Percentiles rank a stretch among this genome's conserved stretches.
phyloP scores from a whole-genome alignment of 108 stramenopile genomes.

The Nannochloropsis salina region DNA sequence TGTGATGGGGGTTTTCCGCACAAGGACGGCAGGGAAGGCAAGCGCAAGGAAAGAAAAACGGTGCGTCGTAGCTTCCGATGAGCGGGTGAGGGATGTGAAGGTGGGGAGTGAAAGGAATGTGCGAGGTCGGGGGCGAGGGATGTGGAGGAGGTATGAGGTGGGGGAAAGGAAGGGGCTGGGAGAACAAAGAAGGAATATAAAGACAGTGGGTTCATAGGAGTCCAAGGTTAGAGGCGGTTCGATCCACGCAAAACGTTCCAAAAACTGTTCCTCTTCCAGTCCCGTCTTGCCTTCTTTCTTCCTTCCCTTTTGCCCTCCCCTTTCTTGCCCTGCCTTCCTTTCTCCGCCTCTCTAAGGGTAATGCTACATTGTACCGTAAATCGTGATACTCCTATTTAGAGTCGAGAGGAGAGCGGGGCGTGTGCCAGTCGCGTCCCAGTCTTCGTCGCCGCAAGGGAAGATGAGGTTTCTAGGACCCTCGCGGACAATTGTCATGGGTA shows the following conservation, averaged over 20 bases:
- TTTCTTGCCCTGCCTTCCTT: background rate
- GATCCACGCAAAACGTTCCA: background rate
- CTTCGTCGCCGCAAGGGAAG: too few relatives aligned
- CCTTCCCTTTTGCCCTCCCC: background rate
- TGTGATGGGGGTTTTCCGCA: background rate
- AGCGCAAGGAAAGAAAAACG: background rate
- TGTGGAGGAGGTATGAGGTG: background rate
- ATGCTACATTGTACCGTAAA: too few relatives aligned
- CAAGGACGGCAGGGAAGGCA: background rate
- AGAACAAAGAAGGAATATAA: background rate
- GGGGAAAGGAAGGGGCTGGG: background rate
- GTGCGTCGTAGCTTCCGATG: background rate
- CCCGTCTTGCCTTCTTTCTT: background rate
- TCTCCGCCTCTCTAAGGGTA: background rate
- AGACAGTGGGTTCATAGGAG: background rate
- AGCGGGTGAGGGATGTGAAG: background rate
- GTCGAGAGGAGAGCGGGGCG: too few relatives aligned
- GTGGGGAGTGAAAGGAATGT: background rate
- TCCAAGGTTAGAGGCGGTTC: background rate
- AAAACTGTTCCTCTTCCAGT: background rate
- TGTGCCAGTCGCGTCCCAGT: too few relatives aligned
- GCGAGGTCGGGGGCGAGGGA: background rate
- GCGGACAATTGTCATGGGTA: too few relatives aligned
- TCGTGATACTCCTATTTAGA: too few relatives aligned
- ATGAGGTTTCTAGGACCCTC: too few relatives aligned